A percentile compares a stretch with the other conserved stretches of the same genome.
phyloP scores from a whole-genome alignment of 2,329 filamentous ascomycete genomes.

The Metarhizium anisopliae region DNA sequence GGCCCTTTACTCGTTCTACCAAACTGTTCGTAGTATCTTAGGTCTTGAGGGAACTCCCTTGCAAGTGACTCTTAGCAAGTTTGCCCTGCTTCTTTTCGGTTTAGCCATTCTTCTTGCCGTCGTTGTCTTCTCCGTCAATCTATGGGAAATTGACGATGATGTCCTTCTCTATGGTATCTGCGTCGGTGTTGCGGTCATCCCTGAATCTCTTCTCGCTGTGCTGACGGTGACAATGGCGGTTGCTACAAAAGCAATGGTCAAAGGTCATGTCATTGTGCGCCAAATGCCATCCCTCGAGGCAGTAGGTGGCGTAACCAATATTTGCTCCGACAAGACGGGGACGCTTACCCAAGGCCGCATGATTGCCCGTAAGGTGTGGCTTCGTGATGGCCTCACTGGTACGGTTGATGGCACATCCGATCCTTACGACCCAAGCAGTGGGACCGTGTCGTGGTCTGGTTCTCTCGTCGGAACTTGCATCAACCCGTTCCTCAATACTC shows the following conservation, averaged over 20 bases:
- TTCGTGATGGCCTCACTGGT: conserved; percentile 44
- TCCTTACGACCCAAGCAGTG: conserved; percentile 53
- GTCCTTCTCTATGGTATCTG: conserved; percentile 54
- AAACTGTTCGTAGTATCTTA: conserved; percentile 43
- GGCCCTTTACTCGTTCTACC: conserved; percentile 32
- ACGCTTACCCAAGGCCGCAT: conserved; percentile 59
- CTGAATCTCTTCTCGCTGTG: conserved; percentile 58
- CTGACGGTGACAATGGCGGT: conserved; percentile 64
- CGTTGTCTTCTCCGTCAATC: conserved; percentile 52
- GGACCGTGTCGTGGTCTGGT: conserved; percentile 37
- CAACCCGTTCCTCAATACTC: conserved; percentile 41
- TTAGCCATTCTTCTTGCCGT: conserved; percentile 55
- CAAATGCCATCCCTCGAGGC: conserved; percentile 58
- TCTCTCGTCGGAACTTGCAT: conserved; percentile 30
- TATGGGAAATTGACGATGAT: conserved; percentile 44
- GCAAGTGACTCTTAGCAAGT: conserved; percentile 76
- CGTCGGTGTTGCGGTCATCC: conserved; percentile 55
- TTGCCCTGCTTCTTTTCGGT: conserved; percentile 72
- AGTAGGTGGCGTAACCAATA: conserved; percentile 60
- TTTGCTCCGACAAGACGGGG: conserved; percentile 64
- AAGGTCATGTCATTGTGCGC: conserved; percentile 55
- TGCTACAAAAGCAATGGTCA: conserved; percentile 55
- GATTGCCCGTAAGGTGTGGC: conserved; percentile 55
- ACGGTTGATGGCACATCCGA: conserved; percentile 46
- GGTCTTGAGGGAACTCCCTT: conserved; percentile 71